A percentile compares a stretch with the other conserved stretches of the same genome.
Evolutionary conservation across 768 basidiomycete species (phyloP).

Genomic region (Leccinum olivaceopallidum): DNA sequence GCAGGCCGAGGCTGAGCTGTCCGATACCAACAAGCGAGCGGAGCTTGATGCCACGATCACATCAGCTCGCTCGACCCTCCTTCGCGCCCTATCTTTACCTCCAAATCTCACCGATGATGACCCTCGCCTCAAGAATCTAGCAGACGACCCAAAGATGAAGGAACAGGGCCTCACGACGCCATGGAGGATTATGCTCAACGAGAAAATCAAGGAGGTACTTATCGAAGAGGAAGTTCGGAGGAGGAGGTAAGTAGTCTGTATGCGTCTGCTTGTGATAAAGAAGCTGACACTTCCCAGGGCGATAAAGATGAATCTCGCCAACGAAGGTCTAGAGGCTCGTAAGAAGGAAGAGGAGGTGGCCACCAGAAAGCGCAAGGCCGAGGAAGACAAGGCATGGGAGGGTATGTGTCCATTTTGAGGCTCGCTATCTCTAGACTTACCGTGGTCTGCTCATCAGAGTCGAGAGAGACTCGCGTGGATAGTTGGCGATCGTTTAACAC

Average conservation of each 20-base stretch:
- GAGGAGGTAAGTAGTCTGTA: slow-evolving; percentile 59
- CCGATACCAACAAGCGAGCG: slow-evolving; percentile 75
- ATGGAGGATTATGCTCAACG: slow-evolving; percentile 65
- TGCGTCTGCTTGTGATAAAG: neutral
- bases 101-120: slow-evolving; percentile 59
- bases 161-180: slow-evolving; percentile 46
- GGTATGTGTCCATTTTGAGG: slow-evolving; percentile 45
- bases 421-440: neutral
- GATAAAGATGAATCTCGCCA: slow-evolving; percentile 87
- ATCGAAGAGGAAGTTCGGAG: slow-evolving; percentile 89
- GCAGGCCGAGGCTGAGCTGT: slow-evolving; percentile 84
- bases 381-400: slow-evolving; percentile 90
- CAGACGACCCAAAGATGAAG: slow-evolving; percentile 36
- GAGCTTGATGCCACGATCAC: slow-evolving; percentile 79
- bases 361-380: slow-evolving; percentile 79
- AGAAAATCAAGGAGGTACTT: slow-evolving; percentile 78
- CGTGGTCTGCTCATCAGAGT: slow-evolving; percentile 43
- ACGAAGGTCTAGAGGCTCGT: slow-evolving; percentile 90
- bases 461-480: slow-evolving; percentile 77
- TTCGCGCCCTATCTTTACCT: slow-evolving; percentile 65
- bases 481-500: slow-evolving; percentile 79
- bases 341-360: slow-evolving; percentile 87
- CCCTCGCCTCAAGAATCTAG: slow-evolving; percentile 48
- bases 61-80: slow-evolving; percentile 67
- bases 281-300: slow-evolving; percentile 50